phyloP scores from a whole-genome alignment of 495 filamentous ascomycete genomes.

The Margaritispora aquatica region DNA sequence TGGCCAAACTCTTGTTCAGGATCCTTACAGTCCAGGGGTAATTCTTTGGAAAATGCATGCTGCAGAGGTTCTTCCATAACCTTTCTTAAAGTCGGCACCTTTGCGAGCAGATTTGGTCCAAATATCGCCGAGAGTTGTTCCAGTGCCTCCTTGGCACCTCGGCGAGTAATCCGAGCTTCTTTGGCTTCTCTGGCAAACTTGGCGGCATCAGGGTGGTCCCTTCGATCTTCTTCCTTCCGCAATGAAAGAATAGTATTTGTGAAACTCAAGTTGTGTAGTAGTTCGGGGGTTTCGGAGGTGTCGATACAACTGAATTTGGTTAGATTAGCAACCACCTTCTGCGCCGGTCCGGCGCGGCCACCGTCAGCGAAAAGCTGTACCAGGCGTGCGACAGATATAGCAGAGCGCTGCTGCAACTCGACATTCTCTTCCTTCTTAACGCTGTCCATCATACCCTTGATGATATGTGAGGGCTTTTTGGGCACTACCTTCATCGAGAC shows the following conservation, averaged over 20 bases:
- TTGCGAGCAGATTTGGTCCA: conserved; percentile 65
- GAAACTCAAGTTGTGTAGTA: conserved; percentile 66
- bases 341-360: conserved; percentile 71
- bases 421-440: conserved; percentile 91
- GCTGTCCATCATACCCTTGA: conserved; percentile 97
- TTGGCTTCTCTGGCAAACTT: conserved; percentile 82
- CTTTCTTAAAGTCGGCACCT: conserved; percentile 69
- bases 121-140: conserved; percentile 80
- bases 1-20: conserved; percentile 71
- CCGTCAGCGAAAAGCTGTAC: conserved; percentile 76
- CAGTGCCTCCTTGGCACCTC: conserved; percentile 90
- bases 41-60: conserved; percentile 63
- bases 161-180: conserved; percentile 78
- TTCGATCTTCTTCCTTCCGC: conserved; percentile 92
- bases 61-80: conserved; percentile 78
- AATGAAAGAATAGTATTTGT: conserved; percentile 80
- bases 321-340: conserved; percentile 90
- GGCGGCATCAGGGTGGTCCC: conserved; percentile 83
- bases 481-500: conserved; percentile 80
- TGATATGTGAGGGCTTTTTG: conserved; percentile 83
- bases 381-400: conserved; percentile 71
- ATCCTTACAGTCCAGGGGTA: conserved; percentile 60
- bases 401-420: conserved; percentile 85
- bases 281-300: conserved; percentile 94
- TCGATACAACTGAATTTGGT: conserved; percentile 97